These are phyloP conservation scores for Pyrus betulifolia DNA, from an alignment of 306 rosid genomes.

Conservation along the genomic window DNA sequence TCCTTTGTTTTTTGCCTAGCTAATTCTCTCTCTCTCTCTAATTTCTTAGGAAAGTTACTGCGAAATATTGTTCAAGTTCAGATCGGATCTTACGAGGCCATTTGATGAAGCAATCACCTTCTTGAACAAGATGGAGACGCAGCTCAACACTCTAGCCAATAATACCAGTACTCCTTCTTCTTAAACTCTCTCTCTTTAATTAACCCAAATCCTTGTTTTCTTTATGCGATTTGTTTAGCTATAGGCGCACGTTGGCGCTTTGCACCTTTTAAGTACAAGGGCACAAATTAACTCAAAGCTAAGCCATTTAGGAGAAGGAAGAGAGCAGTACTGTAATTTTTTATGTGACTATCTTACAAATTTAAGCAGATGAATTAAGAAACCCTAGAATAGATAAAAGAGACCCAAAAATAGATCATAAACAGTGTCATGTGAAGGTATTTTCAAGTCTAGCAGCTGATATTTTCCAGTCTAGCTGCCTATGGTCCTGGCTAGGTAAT, in stretches of 20 bases:
- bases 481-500: too few relatives aligned
- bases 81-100: conserved; percentile 55
- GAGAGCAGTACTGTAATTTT: not conserved
- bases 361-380: not conserved
- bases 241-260: not conserved
- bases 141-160: conserved; percentile 47
- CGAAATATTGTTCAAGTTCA: conserved; percentile 42
- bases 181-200: not conserved
- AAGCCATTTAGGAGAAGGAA: not conserved
- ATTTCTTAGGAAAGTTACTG: conserved; percentile 46
- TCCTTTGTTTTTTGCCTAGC: too few relatives aligned
- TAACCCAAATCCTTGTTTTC: not conserved
- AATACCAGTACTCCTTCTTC: conserved; percentile 21
- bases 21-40: not conserved
- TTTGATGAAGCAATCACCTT: conserved; percentile 60
- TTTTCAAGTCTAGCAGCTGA: too few relatives aligned
- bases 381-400: too few relatives aligned
- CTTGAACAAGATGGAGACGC: conserved; percentile 51
- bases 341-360: not conserved
- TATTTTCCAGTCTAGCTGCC: too few relatives aligned
- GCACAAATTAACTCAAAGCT: not conserved
- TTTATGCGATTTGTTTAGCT: not conserved
- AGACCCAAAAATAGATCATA: not conserved
- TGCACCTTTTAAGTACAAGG: not conserved
- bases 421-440: not conserved